Evolutionary conservation across 331 rosid species (phyloP), one percentile per base, ranked within the genome.

Genomic region (Prunus yedoensis): DNA sequence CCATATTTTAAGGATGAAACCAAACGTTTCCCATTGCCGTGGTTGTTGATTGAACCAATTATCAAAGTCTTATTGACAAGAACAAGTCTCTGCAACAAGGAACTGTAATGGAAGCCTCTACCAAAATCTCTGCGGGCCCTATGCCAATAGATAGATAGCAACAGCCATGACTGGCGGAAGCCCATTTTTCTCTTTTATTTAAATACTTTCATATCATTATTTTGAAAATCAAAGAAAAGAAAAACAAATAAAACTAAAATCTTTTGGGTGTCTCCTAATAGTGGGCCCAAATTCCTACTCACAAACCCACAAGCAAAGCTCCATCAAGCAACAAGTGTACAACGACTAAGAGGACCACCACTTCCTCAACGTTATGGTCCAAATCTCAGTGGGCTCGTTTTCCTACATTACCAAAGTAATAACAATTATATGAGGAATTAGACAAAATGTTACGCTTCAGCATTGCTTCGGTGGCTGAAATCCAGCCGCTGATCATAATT

Each of bases 11-110:
- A 53, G 65, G 72, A 41, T 6, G 41, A 66, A 20, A 16, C 1
- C 4, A 8, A 68, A 51, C 15, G 25, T 76, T 50, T 60, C 66
- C 67, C 63, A 60, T 59, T 47, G 57, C 43, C 59, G 47, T 76
- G 49, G 63, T 45, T 69, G 10, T 43, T 57, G n/a, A 54, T 56
- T 32, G 21, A 57, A 9, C 51, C 15, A 54, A 13, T 56, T 72
- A 16, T 72, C 51, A 4, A 72, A 72, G 56, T 63, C 49, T 35
- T n/a, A 23, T 8, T 30, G 63, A 50, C 49, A 30, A 13, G 38
- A 20, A 23, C 6, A 57, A 57, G 28, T 8, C 21, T 17, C 38
- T 52, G 50, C 20, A 70, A 35, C 28, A 27, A 27, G 38, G 30
- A 20, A 21, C 28, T 56, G 62, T 56, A 23, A 9, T 14, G 2